Percentiles rank a stretch among this genome's conserved stretches.
Conservation (phyloP, 306 rosid species). For the Canavalia ensiformis region DNA sequence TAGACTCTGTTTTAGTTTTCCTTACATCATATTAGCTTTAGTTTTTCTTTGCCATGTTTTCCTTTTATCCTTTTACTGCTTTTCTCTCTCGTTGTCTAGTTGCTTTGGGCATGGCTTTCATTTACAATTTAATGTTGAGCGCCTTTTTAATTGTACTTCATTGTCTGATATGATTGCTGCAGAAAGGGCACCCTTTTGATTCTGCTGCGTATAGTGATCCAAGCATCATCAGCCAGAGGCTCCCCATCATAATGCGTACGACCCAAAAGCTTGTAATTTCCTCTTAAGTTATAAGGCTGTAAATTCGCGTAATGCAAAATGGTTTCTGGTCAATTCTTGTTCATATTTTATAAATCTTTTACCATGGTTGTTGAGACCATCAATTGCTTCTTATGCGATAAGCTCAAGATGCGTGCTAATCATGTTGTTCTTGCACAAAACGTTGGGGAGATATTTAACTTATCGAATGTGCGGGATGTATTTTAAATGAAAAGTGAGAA, state of each 20-base stretch:
- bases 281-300: constrained; percentile 64
- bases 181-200: constrained; percentile 87
- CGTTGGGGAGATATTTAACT: background rate
- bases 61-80: constrained; percentile 2
- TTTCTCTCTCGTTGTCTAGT: background rate
- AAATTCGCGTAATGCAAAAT: constrained; percentile 48
- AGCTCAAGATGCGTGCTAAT: constrained; percentile 35
- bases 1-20: background rate
- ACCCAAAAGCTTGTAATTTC: constrained; percentile 76
- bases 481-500: background rate
- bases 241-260: constrained; percentile 71
- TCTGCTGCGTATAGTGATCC: constrained; percentile 88
- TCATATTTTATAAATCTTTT: constrained; percentile 48
- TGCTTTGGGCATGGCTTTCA: constrained; percentile 6
- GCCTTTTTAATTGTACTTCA: constrained; percentile 40
- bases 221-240: constrained; percentile 74
- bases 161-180: constrained; percentile 54
- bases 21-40: constrained; percentile 1
- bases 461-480: background rate
- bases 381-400: constrained; percentile 31
- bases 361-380: constrained; percentile 36
- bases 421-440: constrained; percentile 21
- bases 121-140: constrained; percentile 29
- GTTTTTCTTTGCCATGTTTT: background rate
- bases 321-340: constrained; percentile 42